Conservation (phyloP, 2,329 filamentous ascomycete genomes). For the Clarireedia monteithiana region DNA sequence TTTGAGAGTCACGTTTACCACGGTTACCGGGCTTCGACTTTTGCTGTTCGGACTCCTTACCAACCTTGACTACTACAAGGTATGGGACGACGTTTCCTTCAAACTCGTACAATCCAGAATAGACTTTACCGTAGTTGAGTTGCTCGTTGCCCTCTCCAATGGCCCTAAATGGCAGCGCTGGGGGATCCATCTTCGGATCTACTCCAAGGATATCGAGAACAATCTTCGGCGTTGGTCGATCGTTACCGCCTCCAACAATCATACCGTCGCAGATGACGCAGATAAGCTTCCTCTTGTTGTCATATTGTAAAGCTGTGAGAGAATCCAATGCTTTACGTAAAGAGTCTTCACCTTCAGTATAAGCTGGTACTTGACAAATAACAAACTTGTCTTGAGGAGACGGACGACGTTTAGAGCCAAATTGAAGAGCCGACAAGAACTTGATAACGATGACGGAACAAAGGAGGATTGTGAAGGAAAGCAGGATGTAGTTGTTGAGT, state of each 20-base stretch:
- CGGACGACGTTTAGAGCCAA: slow-evolving; percentile 84
- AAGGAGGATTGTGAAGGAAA: slow-evolving; percentile 80
- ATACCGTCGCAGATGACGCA: slow-evolving; percentile 96
- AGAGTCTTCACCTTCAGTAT: slow-evolving; percentile 96
- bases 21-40: slow-evolving; percentile 94
- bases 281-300: slow-evolving; percentile 97
- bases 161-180: slow-evolving; percentile 88
- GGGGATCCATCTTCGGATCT: slow-evolving; percentile 92
- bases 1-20: slow-evolving; percentile 96
- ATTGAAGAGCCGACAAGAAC: slow-evolving; percentile 87
- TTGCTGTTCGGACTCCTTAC: slow-evolving; percentile 87
- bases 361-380: slow-evolving; percentile 95
- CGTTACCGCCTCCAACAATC: slow-evolving; percentile 92
- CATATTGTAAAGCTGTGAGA: slow-evolving; percentile 86
- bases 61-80: slow-evolving; percentile 90
- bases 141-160: slow-evolving; percentile 84
- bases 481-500: slow-evolving; percentile 83
- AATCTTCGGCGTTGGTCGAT: slow-evolving; percentile 94
- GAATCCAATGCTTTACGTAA: slow-evolving; percentile 90
- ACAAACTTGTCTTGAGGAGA: slow-evolving; percentile 96
- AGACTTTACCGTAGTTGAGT: slow-evolving; percentile 97
- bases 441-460: slow-evolving; percentile 75
- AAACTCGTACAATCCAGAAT: slow-evolving; percentile 94
- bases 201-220: slow-evolving; percentile 95
- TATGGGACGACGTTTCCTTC: slow-evolving; percentile 98